Base-by-base conservation (phyloP, 1,139 yeast genomes). In the Pichia sp. region DNA sequence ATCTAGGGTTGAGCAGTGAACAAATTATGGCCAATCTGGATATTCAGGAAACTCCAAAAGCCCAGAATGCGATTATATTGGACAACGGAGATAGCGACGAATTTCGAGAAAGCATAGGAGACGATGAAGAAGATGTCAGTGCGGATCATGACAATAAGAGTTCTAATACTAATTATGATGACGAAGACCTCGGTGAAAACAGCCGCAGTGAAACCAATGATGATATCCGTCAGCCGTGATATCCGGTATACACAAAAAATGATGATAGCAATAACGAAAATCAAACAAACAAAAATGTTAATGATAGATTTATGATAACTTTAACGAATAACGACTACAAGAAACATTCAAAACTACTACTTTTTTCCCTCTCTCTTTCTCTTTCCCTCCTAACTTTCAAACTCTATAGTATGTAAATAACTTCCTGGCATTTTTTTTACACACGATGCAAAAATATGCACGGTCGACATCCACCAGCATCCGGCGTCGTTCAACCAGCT, bases 41-140 rank as follows among this genome's bases (percentile, higher is more conserved):
- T n/a, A 42, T 60, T 24, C 51, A 57, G n/a, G 53, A 57, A 3
- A 42, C 59, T 17, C 64, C 65, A 1, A 55, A 55, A 34, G 64
- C 59, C 6, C 43, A 50, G 34, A 58, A 60, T 44, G 68, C 68
- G 10, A 70, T 70, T 12, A 55, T 70, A 3, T 53, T 70, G 47
- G 73, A 69, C 49, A 67, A 70, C 55, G 72, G 73, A 3, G 71
- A 68, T 53, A 64, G 52, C 44, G 63, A 56, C 17, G 62, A 60
- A 6, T 60, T 59, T 20, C 56, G 57, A 36, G 53, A 52, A 6
- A 34, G 48, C 33, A 45, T 9, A 17, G 53, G 34, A 30, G 44
- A 40, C 16, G 42, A 50, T 44, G 59, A 57, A 27, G 60, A 58
- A 27, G 29, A 27, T 43, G 58, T 56, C 47, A 59, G 64, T 16